Base-by-base conservation (phyloP, 2,329 filamentous ascomycete genomes). In the Hortaea sp. region DNA sequence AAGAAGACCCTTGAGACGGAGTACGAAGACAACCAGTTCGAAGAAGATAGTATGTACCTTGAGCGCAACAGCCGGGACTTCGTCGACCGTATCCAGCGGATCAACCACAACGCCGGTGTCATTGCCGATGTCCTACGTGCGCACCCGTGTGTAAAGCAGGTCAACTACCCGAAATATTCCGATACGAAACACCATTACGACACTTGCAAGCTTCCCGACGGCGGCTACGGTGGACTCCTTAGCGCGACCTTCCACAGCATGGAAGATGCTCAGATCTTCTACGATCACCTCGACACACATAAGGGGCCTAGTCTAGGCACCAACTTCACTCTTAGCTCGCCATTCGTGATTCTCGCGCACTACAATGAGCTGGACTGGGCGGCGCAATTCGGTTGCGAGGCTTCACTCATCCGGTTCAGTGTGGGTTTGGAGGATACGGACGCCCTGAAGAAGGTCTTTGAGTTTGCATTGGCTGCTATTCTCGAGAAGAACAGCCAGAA, bases 11-110 rank as follows among this genome's bases (percentile, higher is more conserved):
- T 86, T 63, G 67, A 69, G 4, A 63, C 66, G 6, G 78, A 85
- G 39, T 92, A 85, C 63, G 86, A 94, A 66, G 88, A 95, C 64
- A 88, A 85, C 45, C 88, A 92, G 63, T 98, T 92, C 88, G 80
- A 84, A 12, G 90, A 95, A 70, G 92, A 98, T 66, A 81, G 84
- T 42, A 81, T 98, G 35, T 95, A 95, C 68, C 82, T 98, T 70
- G 92, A 98, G 68, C 79, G 90, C 52, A 98, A 98, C 66, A 95
- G 88, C 63, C 83, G 92, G 11, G 88, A 97, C 68, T 97, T 95
- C 63, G 77, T 83, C 13, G 77, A 78, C 11, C 79, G 92, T 47
- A 88, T 95, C 49, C 82, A 85, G 52, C 79, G 88, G 46, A 86
- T 94, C 60, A 95, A 95, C 61, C 65, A 70, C 43, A 95, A 94